Evolutionary conservation across 306 rosid genomes (phyloP).

Genomic region (Rosa persica): DNA sequence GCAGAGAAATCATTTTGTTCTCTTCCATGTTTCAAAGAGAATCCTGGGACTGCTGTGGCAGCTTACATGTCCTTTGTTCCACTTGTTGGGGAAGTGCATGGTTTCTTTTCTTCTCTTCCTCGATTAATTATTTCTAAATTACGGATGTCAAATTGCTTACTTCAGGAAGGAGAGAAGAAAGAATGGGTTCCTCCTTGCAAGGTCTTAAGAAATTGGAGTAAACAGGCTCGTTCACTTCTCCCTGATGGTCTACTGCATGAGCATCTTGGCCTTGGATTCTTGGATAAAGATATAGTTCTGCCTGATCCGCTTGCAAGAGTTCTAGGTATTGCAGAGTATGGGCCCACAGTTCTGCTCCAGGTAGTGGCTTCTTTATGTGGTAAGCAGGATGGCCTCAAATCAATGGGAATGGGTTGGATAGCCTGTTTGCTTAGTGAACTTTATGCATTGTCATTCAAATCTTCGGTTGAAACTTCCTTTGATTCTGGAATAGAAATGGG

Average conservation of each 20-base stretch:
- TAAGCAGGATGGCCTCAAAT: constrained; percentile 40
- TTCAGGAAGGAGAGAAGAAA: constrained; percentile 61
- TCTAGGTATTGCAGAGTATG: constrained; percentile 84
- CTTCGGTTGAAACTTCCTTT: constrained; percentile 39
- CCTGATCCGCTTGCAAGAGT: constrained; percentile 69
- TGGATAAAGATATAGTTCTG: constrained; percentile 57
- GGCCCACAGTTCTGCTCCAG: constrained; percentile 63
- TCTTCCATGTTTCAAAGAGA: constrained; percentile 69
- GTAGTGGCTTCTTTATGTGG: constrained; percentile 55
- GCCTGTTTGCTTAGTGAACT: constrained; percentile 64
- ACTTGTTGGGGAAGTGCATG: constrained; percentile 89
- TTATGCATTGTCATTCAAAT: constrained; percentile 41
- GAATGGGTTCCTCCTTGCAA: constrained; percentile 90
- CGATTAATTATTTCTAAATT: constrained; percentile 68
- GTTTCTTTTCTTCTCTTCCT: constrained; percentile 89
- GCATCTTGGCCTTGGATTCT: constrained; percentile 83
- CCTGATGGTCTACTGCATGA: constrained; percentile 57
- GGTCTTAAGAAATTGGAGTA: constrained; percentile 89
- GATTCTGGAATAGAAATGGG: constrained; percentile 45
- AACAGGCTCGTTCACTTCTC: constrained; percentile 63
- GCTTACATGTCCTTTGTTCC: constrained; percentile 93
- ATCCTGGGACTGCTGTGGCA: constrained; percentile 83
- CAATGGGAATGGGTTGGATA: constrained; percentile 75
- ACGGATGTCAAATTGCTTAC: constrained; percentile 74
- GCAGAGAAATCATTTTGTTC: constrained; percentile 72